A percentile compares a stretch with the other conserved stretches of the same genome.
Evolutionary conservation across 164 flowering plant species (phyloP).

Genomic region (Kalanchoe fedtschenkoi): DNA sequence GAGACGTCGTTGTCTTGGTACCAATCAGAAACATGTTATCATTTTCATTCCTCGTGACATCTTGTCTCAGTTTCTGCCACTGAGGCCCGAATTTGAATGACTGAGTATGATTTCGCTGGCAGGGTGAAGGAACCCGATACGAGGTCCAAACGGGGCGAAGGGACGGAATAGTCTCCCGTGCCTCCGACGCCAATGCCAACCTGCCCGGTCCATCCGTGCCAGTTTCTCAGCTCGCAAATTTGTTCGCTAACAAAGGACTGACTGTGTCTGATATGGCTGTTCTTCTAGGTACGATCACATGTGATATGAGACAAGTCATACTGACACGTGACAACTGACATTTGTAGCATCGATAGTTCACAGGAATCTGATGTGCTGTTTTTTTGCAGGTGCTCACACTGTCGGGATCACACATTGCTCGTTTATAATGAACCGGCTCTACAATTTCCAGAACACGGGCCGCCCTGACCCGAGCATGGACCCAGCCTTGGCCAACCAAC

Average conservation of each 20-base stretch:
- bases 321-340: too few species aligned
- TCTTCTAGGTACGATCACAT: constrained; percentile 3
- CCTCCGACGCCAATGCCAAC: neutral
- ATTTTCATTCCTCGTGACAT: neutral
- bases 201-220: neutral
- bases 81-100: too few species aligned
- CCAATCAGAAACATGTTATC: constrained; percentile 6
- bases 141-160: constrained; percentile 5
- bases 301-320: too few species aligned
- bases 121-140: constrained; percentile 1
- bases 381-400: neutral
- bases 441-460: neutral
- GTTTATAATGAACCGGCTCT: neutral
- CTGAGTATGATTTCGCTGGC: too few species aligned
- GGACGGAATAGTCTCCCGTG: neutral
- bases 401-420: constrained; percentile 4
- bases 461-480: neutral
- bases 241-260: neutral
- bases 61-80: neutral
- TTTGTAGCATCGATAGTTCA: too few species aligned
- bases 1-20: neutral
- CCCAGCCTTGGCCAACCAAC: neutral
- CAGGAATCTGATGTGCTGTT: too few species aligned
- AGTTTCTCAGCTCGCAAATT: neutral
- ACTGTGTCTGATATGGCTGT: neutral